phyloP scores from a whole-genome alignment of 257 asterid species.

The Ilex aquifolium region DNA sequence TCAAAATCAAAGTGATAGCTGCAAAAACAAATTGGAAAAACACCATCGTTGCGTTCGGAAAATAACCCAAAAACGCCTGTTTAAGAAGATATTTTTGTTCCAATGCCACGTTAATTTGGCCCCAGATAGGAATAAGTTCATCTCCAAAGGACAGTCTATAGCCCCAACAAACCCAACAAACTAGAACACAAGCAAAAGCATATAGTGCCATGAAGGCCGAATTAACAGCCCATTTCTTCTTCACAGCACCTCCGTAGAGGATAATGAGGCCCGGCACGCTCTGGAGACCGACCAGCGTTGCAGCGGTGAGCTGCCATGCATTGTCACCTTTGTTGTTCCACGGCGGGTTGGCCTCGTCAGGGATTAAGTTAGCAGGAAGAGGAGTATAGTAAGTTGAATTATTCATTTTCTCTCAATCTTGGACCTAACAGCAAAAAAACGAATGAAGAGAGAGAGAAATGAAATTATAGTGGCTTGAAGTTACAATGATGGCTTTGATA shows the following conservation, averaged over 20 bases:
- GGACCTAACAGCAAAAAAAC: background rate
- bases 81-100: slow-evolving; percentile 38
- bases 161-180: slow-evolving; percentile 77
- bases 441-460: slow-evolving; percentile 7
- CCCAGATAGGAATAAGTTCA: slow-evolving; percentile 50
- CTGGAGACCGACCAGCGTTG: slow-evolving; percentile 56
- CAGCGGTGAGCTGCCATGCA: slow-evolving; percentile 67
- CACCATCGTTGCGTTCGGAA: slow-evolving; percentile 65
- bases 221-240: slow-evolving; percentile 71
- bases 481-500: background rate
- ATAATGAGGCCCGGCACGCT: slow-evolving; percentile 65
- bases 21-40: slow-evolving; percentile 70
- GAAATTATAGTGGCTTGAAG: background rate
- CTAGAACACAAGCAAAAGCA: slow-evolving; percentile 55
- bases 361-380: slow-evolving; percentile 28
- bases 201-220: slow-evolving; percentile 75
- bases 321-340: slow-evolving; percentile 72
- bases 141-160: slow-evolving; percentile 51
- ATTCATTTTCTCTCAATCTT: background rate
- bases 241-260: slow-evolving; percentile 59
- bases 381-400: background rate
- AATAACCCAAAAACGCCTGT: slow-evolving; percentile 35
- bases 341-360: slow-evolving; percentile 28
- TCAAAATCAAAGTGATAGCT: slow-evolving; percentile 53
- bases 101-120: slow-evolving; percentile 38